Base-by-base conservation (phyloP, 768 basidiomycete species). In the Saitozyma sp. region DNA sequence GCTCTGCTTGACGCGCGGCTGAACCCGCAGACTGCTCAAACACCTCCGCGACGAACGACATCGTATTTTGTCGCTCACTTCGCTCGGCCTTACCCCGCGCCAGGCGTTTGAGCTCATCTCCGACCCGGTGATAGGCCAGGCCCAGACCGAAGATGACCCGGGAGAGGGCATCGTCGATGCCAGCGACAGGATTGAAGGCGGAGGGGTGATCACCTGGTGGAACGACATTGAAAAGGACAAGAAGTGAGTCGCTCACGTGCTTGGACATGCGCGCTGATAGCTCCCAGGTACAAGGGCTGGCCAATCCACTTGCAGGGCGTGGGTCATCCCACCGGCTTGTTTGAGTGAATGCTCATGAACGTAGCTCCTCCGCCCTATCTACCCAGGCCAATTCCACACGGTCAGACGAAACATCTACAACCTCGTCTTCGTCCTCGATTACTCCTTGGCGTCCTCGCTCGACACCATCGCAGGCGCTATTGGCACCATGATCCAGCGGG, bases 181-280 rank as follows among this genome's bases (percentile, higher is more conserved):
- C 1, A 92, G 89, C 61, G 95, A 99, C 78, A 82, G 90, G 16
- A 71, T 75, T 3, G 96, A 99, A 75, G 91, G 85, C 1, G 91
- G 88, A 0, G 83, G 80, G 42, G 83, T 89, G 4, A 84, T 94
- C 45, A 74, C 87, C 0, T 98, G 90, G 86, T 90, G 89, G 88
- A 99, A 98, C 77, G 88, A 99, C 73, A 79, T 98, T 17, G 88
- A 91, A 80, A 89, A 86, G 65, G 96, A 98, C 78, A 82, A 80
- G 46, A 83, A 29, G 29, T 29, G 29, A 29, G 29, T 5, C 2
- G 5, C 29, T 2, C 2, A 5, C 29, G 29, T 29, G 29, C 2
- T 5, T 29, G 29, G 29, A 29, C 29, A 29, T 29, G 29, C 29
- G 29, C 5, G 29, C 29, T 29, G 29, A 29, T 29, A 29, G 29